These are phyloP conservation scores for Aspergillus sp. DNA, from an alignment of 2,329 filamentous ascomycete genomes.

Conservation along the genomic window DNA sequence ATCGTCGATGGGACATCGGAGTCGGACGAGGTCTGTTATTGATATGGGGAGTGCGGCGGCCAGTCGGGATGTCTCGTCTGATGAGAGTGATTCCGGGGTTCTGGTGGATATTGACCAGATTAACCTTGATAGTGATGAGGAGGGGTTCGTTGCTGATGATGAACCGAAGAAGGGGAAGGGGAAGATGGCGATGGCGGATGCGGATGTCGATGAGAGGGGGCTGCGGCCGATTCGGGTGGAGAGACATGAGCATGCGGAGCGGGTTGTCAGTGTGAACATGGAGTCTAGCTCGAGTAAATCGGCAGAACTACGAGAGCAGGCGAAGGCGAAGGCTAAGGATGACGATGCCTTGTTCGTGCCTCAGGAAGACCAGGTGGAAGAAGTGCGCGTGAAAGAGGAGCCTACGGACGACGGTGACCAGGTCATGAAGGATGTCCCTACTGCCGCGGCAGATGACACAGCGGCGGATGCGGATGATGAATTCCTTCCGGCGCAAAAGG, in stretches of 20 bases:
- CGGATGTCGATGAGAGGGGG: conserved; percentile 17
- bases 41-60: conserved; percentile 16
- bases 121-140: conserved; percentile 49
- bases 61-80: conserved; percentile 31
- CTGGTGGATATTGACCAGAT: conserved; percentile 53
- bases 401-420: conserved; percentile 44
- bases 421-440: conserved; percentile 28
- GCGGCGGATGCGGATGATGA: conserved; percentile 23
- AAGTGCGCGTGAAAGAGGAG: conserved; percentile 47
- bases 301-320: conserved; percentile 34
- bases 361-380: conserved; percentile 23
- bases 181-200: conserved; percentile 22
- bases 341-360: conserved; percentile 29
- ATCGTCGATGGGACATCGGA: conserved; percentile 22
- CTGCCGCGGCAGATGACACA: conserved; percentile 13
- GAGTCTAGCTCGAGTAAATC: conserved; percentile 44
- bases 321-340: conserved; percentile 25
- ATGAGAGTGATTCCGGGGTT: conserved; percentile 41
- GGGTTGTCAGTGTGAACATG: conserved; percentile 48
- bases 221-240: conserved; percentile 50
- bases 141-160: conserved; percentile 26
- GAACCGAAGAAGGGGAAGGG: conserved; percentile 29
- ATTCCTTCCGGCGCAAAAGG: conserved; percentile 27
- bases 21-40: conserved; percentile 21
- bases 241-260: conserved; percentile 50